Evolutionary conservation across 106 monocot species (phyloP).

Genomic region (Narthecium ossifragum): DNA sequence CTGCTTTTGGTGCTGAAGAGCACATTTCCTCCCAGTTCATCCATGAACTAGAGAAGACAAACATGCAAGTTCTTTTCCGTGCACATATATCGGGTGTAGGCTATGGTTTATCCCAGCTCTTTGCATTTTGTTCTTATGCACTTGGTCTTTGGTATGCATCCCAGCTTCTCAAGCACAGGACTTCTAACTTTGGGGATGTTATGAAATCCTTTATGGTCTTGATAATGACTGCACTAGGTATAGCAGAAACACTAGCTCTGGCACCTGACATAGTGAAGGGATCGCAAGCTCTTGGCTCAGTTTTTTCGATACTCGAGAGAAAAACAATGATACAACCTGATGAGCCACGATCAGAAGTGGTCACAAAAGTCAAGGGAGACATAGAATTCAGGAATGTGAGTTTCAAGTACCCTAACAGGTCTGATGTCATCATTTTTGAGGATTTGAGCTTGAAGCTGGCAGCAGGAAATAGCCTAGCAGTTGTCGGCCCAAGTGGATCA

Average conservation of each 20-base stretch:
- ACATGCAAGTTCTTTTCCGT: slow-evolving; percentile 15
- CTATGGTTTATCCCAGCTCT: slow-evolving; percentile 42
- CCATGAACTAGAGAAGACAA: slow-evolving; percentile 16
- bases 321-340: slow-evolving; percentile 24
- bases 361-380: slow-evolving; percentile 18
- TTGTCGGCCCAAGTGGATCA: slow-evolving; percentile 27
- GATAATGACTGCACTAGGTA: slow-evolving; percentile 31
- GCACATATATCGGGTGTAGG: slow-evolving; percentile 38
- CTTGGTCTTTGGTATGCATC: slow-evolving; percentile 55
- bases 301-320: slow-evolving; percentile 28
- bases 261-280: slow-evolving; percentile 36
- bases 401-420: slow-evolving; percentile 23
- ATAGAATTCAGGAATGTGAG: slow-evolving; percentile 25
- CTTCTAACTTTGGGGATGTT: slow-evolving; percentile 28
- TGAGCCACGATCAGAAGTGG: slow-evolving; percentile 20
- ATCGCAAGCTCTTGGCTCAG: slow-evolving; percentile 25
- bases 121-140: slow-evolving; percentile 41
- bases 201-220: slow-evolving; percentile 50
- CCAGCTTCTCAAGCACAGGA: slow-evolving; percentile 21
- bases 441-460: slow-evolving; percentile 15
- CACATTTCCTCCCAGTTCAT: slow-evolving; percentile 12
- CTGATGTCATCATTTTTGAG: slow-evolving; percentile 12
- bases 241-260: slow-evolving; percentile 36
- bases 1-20: slow-evolving; percentile 29
- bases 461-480: slow-evolving; percentile 18